These are phyloP conservation scores for Diaporthe vexans DNA, from an alignment of 2,329 filamentous ascomycete genomes.

Conservation along the genomic window DNA sequence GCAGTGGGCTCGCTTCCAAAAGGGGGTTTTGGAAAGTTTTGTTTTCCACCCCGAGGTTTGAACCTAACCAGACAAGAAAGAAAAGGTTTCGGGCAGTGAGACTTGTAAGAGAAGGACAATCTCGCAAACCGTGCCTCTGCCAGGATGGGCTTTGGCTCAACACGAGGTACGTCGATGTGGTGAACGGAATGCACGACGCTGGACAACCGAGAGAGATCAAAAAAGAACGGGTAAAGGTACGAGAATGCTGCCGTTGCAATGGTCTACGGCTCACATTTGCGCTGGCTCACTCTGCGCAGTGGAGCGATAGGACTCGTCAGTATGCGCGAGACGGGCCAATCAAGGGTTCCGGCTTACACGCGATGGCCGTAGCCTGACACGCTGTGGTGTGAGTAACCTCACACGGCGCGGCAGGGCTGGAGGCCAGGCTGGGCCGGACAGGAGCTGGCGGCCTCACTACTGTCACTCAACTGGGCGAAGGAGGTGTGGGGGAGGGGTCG, in stretches of 20 bases:
- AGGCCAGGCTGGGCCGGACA: constrained; percentile 33
- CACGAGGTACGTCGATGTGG: not conserved
- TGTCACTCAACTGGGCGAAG: not conserved
- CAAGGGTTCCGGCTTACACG: constrained; percentile 24
- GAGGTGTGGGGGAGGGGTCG: constrained; percentile 20
- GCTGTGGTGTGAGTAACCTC: constrained; percentile 10
- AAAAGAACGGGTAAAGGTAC: not conserved
- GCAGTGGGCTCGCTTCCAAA: not conserved
- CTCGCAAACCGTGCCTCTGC: constrained; percentile 19
- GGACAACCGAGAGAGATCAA: not conserved
- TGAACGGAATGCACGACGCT: not conserved
- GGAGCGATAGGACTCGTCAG: constrained; percentile 31
- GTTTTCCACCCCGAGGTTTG: constrained; percentile 20
- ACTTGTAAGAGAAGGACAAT: constrained; percentile 2
- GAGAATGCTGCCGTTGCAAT: constrained; percentile 20
- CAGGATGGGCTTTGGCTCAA: not conserved
- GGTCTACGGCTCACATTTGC: constrained; percentile 19
- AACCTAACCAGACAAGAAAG: constrained; percentile 5
- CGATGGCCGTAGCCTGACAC: constrained; percentile 34
- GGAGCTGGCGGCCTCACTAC: constrained; percentile 39
- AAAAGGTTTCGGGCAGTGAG: constrained; percentile 28
- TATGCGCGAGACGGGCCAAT: constrained; percentile 35
- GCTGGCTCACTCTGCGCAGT: constrained; percentile 31
- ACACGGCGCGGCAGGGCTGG: constrained; percentile 33
- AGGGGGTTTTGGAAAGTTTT: constrained; percentile 10